Evolutionary conservation across 2,329 filamentous ascomycete genomes (phyloP), one percentile per base, ranked within the genome.

Genomic region (Drechslera avenae): DNA sequence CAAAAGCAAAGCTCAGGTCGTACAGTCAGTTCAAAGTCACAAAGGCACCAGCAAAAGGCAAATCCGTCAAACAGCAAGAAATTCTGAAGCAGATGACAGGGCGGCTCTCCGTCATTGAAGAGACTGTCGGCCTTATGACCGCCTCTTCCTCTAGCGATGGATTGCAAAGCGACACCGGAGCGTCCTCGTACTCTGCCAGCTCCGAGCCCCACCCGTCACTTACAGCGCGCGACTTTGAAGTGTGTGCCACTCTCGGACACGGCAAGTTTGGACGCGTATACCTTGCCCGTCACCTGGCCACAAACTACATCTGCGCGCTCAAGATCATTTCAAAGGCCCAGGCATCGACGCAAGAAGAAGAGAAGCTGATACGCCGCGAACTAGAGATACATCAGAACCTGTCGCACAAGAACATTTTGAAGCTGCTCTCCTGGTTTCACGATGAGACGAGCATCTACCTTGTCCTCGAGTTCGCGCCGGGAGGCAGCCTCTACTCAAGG

Each of bases 381-480:
- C 90, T 93, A 52, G 89, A 93, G 74, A 91, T 93, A 62, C 89
- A 93, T 75, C 88, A 86, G 68, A 91, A 93, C 73, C 81, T 93
- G 56, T 83, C 88, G 39, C 89, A 93, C 70, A 88, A 89, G 41
- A 91, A 92, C 73, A 90, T 92, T 64, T 79, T 93, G 52, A 84
- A 88, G 63, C 79, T 92, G 36, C 91, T 88, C 73, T 88, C 88
- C 2, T 89, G 92, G 75, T 92, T 93, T 75, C 88, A 93, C 74
- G 89, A 93, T 75, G 87, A 83, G 73, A 90, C 90, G 76, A 83
- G 87, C 33, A 87, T 93, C 54, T 92, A 92, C 72, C 76, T 93
- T 47, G 91, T 93, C 59, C 81, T 93, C 50, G 89, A 93, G 73
- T 92, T 89, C 66, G 89, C 89, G 13, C 87, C 86, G 49, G 87